phyloP scores from a whole-genome alignment of 2,329 filamentous ascomycete genomes.

The Aspergillus hiratsukae region DNA sequence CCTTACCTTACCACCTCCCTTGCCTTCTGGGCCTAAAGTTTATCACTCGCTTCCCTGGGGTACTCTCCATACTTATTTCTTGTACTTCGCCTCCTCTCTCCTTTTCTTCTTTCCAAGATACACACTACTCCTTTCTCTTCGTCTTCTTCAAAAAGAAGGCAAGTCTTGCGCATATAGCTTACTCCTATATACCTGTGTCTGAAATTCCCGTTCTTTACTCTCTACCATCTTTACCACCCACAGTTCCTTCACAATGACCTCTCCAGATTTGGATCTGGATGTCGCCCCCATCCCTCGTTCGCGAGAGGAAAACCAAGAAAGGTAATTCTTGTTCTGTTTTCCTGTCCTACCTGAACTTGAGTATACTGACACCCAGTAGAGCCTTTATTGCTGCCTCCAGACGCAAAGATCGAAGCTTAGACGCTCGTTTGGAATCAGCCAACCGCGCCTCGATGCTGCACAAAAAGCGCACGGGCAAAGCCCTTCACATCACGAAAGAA shows the following conservation, averaged over 20 bases:
- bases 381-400: conserved; percentile 91
- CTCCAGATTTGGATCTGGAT: conserved; percentile 28
- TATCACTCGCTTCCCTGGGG: neutral
- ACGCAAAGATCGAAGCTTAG: conserved; percentile 77
- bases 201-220: neutral
- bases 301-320: conserved; percentile 44
- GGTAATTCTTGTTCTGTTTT: conserved; percentile 23
- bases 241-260: conserved; percentile 15
- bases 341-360: neutral
- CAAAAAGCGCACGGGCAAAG: conserved; percentile 78
- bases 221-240: conserved; percentile 1
- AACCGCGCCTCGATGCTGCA: conserved; percentile 85
- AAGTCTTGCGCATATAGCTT: neutral
- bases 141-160: neutral
- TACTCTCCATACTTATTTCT: neutral
- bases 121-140: neutral
- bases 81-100: neutral
- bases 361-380: conserved; percentile 40
- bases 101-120: neutral
- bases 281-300: conserved; percentile 32
- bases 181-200: neutral
- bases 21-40: neutral
- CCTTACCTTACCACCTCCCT: neutral
- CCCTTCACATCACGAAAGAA: conserved; percentile 74
- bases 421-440: conserved; percentile 84